Base-by-base conservation (phyloP, 2,329 filamentous ascomycete genomes). In the Epichloe brachyelytri region DNA sequence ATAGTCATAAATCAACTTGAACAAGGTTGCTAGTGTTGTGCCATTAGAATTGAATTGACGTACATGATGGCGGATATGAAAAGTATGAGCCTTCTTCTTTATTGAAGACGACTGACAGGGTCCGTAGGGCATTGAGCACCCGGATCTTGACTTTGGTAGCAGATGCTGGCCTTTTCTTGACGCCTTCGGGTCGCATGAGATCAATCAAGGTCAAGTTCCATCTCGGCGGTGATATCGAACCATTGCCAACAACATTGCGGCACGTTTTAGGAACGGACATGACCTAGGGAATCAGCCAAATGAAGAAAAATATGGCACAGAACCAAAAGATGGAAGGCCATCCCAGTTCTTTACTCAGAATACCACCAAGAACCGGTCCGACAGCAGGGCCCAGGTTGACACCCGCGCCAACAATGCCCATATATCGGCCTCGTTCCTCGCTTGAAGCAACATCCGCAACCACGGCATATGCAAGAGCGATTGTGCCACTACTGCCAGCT, bases 301-400 rank as follows among this genome's bases (percentile, higher is more conserved):
- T 63, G 3, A 63, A 63, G 17, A 71, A 67, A 37, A 77, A 65
- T 38, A 86, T 82, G 38, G 77, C 71, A 51, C 83, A 71, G 59
- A 85, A 84, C 82, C 82, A 86, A 58, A 86, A 51, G 6, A 85
- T 79, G 50, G 77, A 72, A n/a, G 77, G 69, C 83, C 83, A 87
- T 8, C 79, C 80, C 0, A 84, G 70, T 54, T 76, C 83, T 55
- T 84, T 70, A 17, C 74, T 73, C 17, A 88, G 64, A 1, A 86
- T 55, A 1, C 83, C 84, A 14, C 84, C 83, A 3, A 86, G 67
- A 1, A 84, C 73, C 0, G 83, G 82, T 0, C 78, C 74, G 4
- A 80, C 51, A 0, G 76, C 67, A 3, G 76, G 74, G 0, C 74
- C 76, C 33, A 85, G 60, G 3, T 82, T 78, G 50, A 77, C 69